Conservation (phyloP, 2,329 filamentous ascomycete species). For the Aureobasidium leucospermi region DNA sequence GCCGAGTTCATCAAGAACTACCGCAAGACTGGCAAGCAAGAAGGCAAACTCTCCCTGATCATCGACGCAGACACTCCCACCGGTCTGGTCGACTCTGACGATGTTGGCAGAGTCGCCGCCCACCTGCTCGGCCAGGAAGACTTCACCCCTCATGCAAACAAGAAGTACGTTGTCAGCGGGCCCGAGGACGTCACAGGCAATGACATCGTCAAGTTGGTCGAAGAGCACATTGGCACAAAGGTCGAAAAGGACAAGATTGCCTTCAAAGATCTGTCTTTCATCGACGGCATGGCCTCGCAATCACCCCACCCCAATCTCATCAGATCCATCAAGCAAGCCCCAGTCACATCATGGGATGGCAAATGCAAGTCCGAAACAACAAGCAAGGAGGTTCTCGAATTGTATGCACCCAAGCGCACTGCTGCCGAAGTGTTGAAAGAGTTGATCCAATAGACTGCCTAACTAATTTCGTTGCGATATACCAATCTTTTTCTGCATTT, state of each 20-base stretch:
- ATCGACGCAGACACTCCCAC: neutral
- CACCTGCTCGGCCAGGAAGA: neutral
- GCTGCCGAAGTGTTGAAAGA: neutral
- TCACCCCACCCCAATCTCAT: neutral
- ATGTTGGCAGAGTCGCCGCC: neutral
- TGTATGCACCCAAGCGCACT: neutral
- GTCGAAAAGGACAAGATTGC: neutral
- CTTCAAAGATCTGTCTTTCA: neutral
- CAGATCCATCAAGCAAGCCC: neutral
- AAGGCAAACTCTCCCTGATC: neutral
- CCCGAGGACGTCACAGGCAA: neutral
- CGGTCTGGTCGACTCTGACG: neutral
- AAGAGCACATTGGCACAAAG: neutral
- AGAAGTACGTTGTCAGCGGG: neutral
- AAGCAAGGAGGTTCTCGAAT: neutral
- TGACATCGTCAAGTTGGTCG: neutral
- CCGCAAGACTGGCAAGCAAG: neutral
- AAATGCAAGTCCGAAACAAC: neutral
- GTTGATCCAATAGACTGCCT: neutral
- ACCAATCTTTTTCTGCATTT: no score
- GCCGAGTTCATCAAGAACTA: neutral
- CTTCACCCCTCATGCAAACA: neutral
- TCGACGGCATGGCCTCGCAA: neutral
- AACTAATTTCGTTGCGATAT: neutral
- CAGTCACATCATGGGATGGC: neutral